Conservation (phyloP, 1,284 basidiomycete genomes). For the Takashimella koratensis region DNA sequence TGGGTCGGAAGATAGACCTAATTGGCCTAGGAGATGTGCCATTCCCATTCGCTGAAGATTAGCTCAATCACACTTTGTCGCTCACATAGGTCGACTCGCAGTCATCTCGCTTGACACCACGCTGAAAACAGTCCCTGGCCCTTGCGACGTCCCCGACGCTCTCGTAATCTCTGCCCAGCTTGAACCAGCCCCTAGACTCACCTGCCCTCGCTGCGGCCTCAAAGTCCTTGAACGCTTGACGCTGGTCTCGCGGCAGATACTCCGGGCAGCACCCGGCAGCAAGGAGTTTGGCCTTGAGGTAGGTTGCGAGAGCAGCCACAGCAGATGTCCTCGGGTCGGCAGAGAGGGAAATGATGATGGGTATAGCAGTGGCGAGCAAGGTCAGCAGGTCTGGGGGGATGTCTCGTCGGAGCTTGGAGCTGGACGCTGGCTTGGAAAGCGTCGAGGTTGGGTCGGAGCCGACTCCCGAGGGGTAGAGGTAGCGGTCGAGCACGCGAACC, state of each 20-base stretch:
- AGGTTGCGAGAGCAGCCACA: slow-evolving; percentile 28
- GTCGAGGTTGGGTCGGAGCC: slow-evolving; percentile 17
- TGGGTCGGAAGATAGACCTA: slow-evolving; percentile 60
- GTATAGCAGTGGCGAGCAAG: slow-evolving; percentile 26
- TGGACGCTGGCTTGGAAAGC: slow-evolving; percentile 4
- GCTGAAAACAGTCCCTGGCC: slow-evolving; percentile 77
- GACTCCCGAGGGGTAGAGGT: slow-evolving; percentile 14
- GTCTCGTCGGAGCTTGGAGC: background rate
- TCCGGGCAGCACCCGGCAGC: slow-evolving; percentile 53
- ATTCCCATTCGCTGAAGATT: slow-evolving; percentile 72
- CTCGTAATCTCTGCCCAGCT: slow-evolving; percentile 86
- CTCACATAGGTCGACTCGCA: slow-evolving; percentile 74
- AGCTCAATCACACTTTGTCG: slow-evolving; percentile 20
- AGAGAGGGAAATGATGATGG: slow-evolving; percentile 31
- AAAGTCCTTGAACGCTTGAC: slow-evolving; percentile 82
- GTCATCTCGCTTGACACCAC: slow-evolving; percentile 66
- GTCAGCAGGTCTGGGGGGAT: slow-evolving; percentile 10
- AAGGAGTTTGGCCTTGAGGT: slow-evolving; percentile 38
- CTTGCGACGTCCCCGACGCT: slow-evolving; percentile 67
- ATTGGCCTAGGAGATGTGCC: slow-evolving; percentile 83
- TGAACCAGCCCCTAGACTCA: slow-evolving; percentile 75
- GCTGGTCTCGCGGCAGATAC: slow-evolving; percentile 62
- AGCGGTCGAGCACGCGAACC: slow-evolving; percentile 28
- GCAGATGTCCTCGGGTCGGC: slow-evolving; percentile 7
- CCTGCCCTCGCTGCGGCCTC: slow-evolving; percentile 73